Evolutionary conservation across 768 basidiomycete species (phyloP).

Genomic region (Russula vinacea): DNA sequence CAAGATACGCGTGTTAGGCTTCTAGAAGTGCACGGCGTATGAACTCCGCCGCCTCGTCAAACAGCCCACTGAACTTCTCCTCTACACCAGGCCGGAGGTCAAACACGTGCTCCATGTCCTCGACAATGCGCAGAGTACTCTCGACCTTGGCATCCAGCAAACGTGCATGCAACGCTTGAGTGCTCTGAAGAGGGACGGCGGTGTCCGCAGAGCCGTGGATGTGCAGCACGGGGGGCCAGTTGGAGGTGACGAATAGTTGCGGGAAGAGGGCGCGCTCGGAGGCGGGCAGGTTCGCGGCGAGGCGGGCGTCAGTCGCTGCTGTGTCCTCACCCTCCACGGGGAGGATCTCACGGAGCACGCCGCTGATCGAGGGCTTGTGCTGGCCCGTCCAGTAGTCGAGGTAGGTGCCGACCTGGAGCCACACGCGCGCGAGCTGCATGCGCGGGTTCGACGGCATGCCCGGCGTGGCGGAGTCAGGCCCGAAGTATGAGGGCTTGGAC

Average conservation of each 20-base stretch:
- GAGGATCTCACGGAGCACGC: conserved; percentile 36
- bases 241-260: conserved; percentile 39
- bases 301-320: neutral
- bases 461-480: conserved; percentile 45
- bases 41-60: conserved; percentile 36
- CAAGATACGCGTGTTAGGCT: neutral
- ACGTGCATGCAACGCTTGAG: conserved; percentile 38
- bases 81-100: conserved; percentile 50
- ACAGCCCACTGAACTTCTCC: conserved; percentile 41
- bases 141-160: conserved; percentile 40
- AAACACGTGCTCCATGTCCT: conserved; percentile 53
- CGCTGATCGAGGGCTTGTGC: conserved; percentile 48
- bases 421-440: conserved; percentile 55
- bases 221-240: conserved; percentile 48
- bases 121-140: conserved; percentile 39
- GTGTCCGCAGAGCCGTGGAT: conserved; percentile 50
- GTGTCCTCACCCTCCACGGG: neutral
- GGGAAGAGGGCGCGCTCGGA: conserved; percentile 45
- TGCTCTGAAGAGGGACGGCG: conserved; percentile 45
- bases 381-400: conserved; percentile 57
- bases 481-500: conserved; percentile 49
- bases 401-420: conserved; percentile 54
- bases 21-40: conserved; percentile 27
- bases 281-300: conserved; percentile 33
- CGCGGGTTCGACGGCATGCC: conserved; percentile 62